Evolutionary conservation across 2,329 filamentous ascomycete genomes (phyloP), one percentile per base, ranked within the genome.

Genomic region (Beauveria medogensis): DNA sequence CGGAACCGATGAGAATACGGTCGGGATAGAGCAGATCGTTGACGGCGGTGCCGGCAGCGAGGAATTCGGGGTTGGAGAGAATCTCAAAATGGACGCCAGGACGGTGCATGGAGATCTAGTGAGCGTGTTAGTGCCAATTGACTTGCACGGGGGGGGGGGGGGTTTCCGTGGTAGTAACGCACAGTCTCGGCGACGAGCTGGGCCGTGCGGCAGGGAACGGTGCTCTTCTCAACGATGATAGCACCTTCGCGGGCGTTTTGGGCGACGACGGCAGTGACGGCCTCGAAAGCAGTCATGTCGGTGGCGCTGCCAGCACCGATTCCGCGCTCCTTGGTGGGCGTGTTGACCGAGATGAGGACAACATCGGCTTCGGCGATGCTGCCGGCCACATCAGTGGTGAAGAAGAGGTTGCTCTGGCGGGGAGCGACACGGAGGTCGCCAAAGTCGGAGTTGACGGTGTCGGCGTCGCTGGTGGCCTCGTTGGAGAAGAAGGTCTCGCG

Each of bases 171-270:
- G 20, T 24, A 22, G 10, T 1, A 60, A 70, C 79, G 73, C 74
- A 91, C 85, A 65, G 86, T 90, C 65, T 87, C 82, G 66, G 82
- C 80, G 44, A 92, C 84, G 37, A 85, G 81, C 66, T 90, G 81
- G 2, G 88, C 87, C 5, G 89, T 92, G 63, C 86, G 79, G 70
- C 87, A 90, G 3, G 90, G 90, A 28, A 92, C 90, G 0, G 90
- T 93, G 60, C 85, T 89, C 77, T 92, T 93, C 76, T 92, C 89
- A 22, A 92, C 89, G 55, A 93, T 84, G 60, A 92, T 89, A 59
- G 87, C 84, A 53, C 86, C 86, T 20, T 80, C 77, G 34, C 81
- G 84, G 3, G 89, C 87, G 63, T 86, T 78, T 65, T 82, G 77
- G 10, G 88, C 89, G 40, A 92, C 86, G 60, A 84, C 83, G 55